A percentile compares a stretch with the other conserved stretches of the same genome.
Conservation (phyloP, 2,329 filamentous ascomycete genomes). For the Calonectria pteridis region DNA sequence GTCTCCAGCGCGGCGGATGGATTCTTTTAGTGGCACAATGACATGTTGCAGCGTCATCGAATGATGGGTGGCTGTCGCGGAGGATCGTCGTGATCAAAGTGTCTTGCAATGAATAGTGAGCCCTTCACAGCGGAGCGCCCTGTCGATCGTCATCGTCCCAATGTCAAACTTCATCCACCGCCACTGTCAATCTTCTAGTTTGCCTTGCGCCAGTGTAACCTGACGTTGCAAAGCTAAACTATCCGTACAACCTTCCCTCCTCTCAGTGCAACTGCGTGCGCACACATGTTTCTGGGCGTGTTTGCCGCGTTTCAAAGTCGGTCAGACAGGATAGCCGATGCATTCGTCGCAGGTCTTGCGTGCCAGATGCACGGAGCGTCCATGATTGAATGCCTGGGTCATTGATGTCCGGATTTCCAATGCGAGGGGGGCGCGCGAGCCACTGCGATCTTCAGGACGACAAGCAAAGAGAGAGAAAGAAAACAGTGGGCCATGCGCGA, state of each 20-base stretch:
- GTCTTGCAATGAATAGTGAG: not conserved
- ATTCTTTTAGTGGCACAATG: not conserved
- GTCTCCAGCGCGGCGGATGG: not conserved
- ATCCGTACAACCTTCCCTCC: not conserved
- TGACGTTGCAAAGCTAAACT: not conserved
- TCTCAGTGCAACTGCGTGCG: not conserved
- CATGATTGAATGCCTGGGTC: not conserved
- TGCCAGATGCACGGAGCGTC: not conserved
- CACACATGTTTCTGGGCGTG: not conserved
- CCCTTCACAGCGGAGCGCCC: slow-evolving; percentile 1
- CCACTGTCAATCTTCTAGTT: slow-evolving; percentile 18
- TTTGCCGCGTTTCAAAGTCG: not conserved
- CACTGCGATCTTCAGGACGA: not conserved
- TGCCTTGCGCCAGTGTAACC: slow-evolving; percentile 1
- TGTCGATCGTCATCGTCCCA: slow-evolving; percentile 37
- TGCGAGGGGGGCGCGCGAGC: not conserved
- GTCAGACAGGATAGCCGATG: not conserved
- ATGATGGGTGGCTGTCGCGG: not conserved
- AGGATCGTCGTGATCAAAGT: not conserved
- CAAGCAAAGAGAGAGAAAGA: not conserved
- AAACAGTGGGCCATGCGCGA: not conserved
- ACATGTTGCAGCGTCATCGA: not conserved
- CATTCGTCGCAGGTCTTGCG: not conserved
- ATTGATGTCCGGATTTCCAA: not conserved
- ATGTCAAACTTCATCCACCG: slow-evolving; percentile 18